Base-by-base conservation (phyloP, 768 basidiomycete species). In the Zangia roseola region DNA sequence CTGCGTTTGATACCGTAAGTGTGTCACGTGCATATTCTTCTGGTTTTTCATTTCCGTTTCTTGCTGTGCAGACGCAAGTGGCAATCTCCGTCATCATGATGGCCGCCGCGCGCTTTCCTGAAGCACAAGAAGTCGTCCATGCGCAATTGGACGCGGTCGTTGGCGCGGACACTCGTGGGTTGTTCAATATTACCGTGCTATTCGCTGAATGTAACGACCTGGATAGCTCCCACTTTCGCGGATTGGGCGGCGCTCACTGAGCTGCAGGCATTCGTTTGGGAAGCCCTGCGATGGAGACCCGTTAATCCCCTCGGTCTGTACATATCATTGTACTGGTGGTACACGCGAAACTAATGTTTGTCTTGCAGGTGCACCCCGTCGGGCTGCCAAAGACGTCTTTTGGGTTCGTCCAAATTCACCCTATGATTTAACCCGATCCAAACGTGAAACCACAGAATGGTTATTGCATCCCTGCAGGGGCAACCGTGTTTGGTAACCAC, bases 1-100 rank as follows among this genome's bases (percentile, higher is more conserved):
- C 83, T n/a, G 81, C 82, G 0, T 76, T 78, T 1, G 83, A 83
- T 49, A 83, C 83, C 7, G 71, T 69, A 41, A 31, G 63, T 51
- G 21, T 19, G 20, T 14, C 28, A 40, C 12, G 39, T n/a, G n/a
- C n/a, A n/a, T n/a, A 6, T 6, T 16, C 3, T n/a, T n/a, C 10
- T 13, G 6, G 5, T 30, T 9, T 14, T 31, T 31, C 5, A 16
- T 31, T 16, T 31, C 14, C 31, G 31, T 31, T 31, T 31, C 31
- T 14, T 31, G n/a, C 24, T 37, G 20, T 20, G 9, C 21, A 66
- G 65, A 62, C 61, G 2, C 64, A 61, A 26, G 62, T 61, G 10
- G 63, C 51, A 1, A 66, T 63, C 36, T 54, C 55, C 9, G 56
- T 53, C 4, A 56, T 71, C 16, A 65, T 69, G 43, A 70, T 72